phyloP scores from a whole-genome alignment of 768 basidiomycete genomes.

The Heimioporus sp. region DNA sequence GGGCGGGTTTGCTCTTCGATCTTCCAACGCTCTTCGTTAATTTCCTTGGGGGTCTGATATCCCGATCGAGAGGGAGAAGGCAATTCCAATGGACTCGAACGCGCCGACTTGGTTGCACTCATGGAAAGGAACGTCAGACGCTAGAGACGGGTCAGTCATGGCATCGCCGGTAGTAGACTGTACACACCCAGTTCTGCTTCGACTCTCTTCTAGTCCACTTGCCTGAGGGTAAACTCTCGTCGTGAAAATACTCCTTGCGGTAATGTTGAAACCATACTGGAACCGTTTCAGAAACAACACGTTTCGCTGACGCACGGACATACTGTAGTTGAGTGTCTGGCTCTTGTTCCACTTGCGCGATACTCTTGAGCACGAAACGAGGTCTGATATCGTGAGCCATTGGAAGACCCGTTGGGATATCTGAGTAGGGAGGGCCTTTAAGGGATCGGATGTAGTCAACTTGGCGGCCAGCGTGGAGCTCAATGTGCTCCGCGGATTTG shows the following conservation, averaged over 20 bases:
- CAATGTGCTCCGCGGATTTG: conserved; percentile 20
- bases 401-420: conserved; percentile 77
- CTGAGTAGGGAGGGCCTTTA: conserved; percentile 76
- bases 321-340: conserved; percentile 90
- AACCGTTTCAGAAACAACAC: conserved; percentile 2
- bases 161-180: background rate
- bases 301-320: conserved; percentile 9
- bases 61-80: conserved; percentile 54
- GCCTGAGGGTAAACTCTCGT: conserved; percentile 70
- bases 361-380: conserved; percentile 77
- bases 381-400: conserved; percentile 55
- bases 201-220: conserved; percentile 94
- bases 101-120: conserved; percentile 38
- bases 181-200: conserved; percentile 83
- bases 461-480: conserved; percentile 26
- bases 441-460: conserved; percentile 47
- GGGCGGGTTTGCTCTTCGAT: conserved; percentile 57
- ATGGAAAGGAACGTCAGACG: conserved; percentile 47
- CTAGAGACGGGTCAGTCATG: conserved; percentile 33
- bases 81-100: conserved; percentile 45
- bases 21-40: conserved; percentile 72
- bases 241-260: conserved; percentile 83
- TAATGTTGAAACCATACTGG: conserved; percentile 95
- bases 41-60: conserved; percentile 74
- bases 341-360: conserved; percentile 86